Conservation (phyloP, 1,139 yeast species). For the Hyphopichia fennica region DNA sequence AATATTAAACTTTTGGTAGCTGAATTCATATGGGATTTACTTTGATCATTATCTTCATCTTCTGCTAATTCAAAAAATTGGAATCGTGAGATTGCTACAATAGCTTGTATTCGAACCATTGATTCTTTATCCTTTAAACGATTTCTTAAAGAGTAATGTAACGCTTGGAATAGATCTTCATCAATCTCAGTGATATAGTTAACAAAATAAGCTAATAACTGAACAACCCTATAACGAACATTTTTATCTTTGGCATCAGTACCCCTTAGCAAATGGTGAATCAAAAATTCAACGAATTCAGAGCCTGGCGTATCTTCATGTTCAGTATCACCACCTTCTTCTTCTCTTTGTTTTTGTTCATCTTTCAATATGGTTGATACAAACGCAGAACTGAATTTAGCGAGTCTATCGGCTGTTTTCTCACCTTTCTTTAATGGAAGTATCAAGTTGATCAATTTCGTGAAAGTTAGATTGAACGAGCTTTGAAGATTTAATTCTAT, state of each 20-base stretch:
- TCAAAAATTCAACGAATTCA: slow-evolving; percentile 58
- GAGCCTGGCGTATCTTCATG: slow-evolving; percentile 44
- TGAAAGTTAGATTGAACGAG: slow-evolving; percentile 59
- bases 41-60: slow-evolving; percentile 32
- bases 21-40: slow-evolving; percentile 6
- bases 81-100: slow-evolving; percentile 74
- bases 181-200: slow-evolving; percentile 76
- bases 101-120: slow-evolving; percentile 77
- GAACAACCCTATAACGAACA: slow-evolving; percentile 81
- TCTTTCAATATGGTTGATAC: slow-evolving; percentile 49
- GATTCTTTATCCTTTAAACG: slow-evolving; percentile 81
- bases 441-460: slow-evolving; percentile 61
- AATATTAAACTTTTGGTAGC: slow-evolving; percentile 15
- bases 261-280: slow-evolving; percentile 71
- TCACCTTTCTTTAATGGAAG: slow-evolving; percentile 72
- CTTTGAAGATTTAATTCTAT: slow-evolving; percentile 51
- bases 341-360: slow-evolving; percentile 16
- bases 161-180: slow-evolving; percentile 63
- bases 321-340: slow-evolving; percentile 18
- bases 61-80: slow-evolving; percentile 55
- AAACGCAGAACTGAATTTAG: slow-evolving; percentile 71
- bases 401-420: slow-evolving; percentile 71
- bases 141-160: slow-evolving; percentile 60
- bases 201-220: slow-evolving; percentile 71
- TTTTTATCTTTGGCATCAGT: slow-evolving; percentile 72